Percentiles rank a stretch among this genome's conserved stretches.
Conservation (phyloP, 2,329 filamentous ascomycete species). For the Colletotrichum sojae region DNA sequence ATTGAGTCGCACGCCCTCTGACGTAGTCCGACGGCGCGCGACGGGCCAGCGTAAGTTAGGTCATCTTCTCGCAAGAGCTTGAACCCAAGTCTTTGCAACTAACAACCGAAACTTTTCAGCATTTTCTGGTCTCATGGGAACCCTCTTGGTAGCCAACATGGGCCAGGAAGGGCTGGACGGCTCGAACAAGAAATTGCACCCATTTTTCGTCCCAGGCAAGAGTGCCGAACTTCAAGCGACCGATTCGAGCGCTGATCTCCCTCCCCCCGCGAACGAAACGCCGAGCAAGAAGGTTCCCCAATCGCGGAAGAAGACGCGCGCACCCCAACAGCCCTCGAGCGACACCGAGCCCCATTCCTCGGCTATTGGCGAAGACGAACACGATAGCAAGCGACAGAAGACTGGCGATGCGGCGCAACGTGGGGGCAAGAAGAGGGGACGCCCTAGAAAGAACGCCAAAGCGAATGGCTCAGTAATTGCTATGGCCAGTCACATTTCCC, state of each 20-base stretch:
- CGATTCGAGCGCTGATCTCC: constrained; percentile 11
- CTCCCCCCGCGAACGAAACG: neutral
- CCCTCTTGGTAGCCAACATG: constrained; percentile 61
- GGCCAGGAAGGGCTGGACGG: constrained; percentile 55
- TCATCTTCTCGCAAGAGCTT: neutral
- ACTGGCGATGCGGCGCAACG: constrained; percentile 41
- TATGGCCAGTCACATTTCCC: constrained; percentile 46
- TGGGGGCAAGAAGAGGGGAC: constrained; percentile 41
- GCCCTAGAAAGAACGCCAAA: constrained; percentile 46
- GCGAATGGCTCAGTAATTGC: constrained; percentile 29
- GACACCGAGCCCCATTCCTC: constrained; percentile 34
- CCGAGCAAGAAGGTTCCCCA: neutral
- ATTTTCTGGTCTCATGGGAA: constrained; percentile 54
- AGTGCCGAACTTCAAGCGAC: constrained; percentile 2
- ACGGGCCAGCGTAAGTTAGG: constrained; percentile 31
- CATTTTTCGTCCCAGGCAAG: constrained; percentile 62
- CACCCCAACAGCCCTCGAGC: constrained; percentile 11
- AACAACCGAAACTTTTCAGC: constrained; percentile 6
- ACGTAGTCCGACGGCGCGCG: constrained; percentile 35
- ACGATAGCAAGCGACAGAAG: constrained; percentile 46
- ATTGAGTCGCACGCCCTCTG: constrained; percentile 32
- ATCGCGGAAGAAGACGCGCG: constrained; percentile 13
- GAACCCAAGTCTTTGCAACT: neutral
- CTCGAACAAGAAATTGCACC: constrained; percentile 64
- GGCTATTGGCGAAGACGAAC: constrained; percentile 34